Evolutionary conservation across 2,329 filamentous ascomycete genomes (phyloP).

Genomic region (Paraphaeosphaeria sporulosa): DNA sequence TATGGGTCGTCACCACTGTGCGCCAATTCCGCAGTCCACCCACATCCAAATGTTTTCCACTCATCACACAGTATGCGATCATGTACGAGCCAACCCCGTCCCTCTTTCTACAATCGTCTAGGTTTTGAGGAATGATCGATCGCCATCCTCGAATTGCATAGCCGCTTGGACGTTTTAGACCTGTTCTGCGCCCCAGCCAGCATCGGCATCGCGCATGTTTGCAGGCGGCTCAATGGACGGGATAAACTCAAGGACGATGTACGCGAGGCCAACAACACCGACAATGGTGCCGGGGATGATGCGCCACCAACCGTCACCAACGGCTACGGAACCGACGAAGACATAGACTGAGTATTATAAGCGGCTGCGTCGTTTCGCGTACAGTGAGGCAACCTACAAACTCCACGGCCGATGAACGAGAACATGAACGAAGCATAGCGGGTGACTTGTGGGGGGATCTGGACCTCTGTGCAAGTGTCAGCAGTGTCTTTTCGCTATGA

Average conservation of each 20-base stretch:
- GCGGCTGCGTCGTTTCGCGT: slow-evolving; percentile 9
- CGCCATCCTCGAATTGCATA: slow-evolving; percentile 33
- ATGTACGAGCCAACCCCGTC: slow-evolving; percentile 17
- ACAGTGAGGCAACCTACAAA: slow-evolving; percentile 71
- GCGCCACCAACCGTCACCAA: slow-evolving; percentile 71
- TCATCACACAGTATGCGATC: slow-evolving; percentile 21
- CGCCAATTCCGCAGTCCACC: slow-evolving; percentile 16
- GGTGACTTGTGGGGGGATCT: slow-evolving; percentile 90
- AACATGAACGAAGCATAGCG: slow-evolving; percentile 98
- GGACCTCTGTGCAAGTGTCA: slow-evolving; percentile 70
- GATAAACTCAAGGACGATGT: slow-evolving; percentile 63
- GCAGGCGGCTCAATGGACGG: slow-evolving; percentile 62
- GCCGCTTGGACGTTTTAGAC: slow-evolving; percentile 46
- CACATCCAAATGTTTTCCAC: slow-evolving; percentile 2
- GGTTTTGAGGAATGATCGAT: slow-evolving; percentile 32
- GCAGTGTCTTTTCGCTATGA: slow-evolving; percentile 2
- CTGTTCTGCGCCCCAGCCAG: slow-evolving; percentile 62
- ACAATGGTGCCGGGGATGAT: slow-evolving; percentile 81
- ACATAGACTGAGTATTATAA: slow-evolving; percentile 78
- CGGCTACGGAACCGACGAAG: slow-evolving; percentile 87
- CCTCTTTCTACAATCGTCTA: not conserved
- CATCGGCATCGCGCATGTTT: slow-evolving; percentile 63
- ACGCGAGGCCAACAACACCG: slow-evolving; percentile 78
- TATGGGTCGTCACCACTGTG: slow-evolving; percentile 2
- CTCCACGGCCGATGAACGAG: slow-evolving; percentile 92